Percentiles rank a stretch among this genome's conserved stretches.
Evolutionary conservation across 177 flowering plant species (phyloP).

Genomic region (Tripterygium wilfordii): DNA sequence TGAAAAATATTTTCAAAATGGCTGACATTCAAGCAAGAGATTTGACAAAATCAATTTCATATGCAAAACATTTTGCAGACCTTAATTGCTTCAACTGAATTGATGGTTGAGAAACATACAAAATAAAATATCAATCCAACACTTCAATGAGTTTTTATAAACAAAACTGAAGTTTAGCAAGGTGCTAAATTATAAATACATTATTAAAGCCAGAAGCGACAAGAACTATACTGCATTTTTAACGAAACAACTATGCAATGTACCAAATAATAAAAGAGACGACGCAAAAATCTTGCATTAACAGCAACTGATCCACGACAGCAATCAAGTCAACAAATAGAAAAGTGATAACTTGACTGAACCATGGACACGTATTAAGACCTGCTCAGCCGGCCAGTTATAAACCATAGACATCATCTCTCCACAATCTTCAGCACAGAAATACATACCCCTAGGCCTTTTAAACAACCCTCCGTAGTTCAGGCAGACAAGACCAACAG

Average conservation of each 20-base stretch:
- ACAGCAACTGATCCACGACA: neutral
- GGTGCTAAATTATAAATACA: no score
- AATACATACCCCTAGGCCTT: conserved; percentile 98
- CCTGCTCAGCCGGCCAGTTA: conserved; percentile 99
- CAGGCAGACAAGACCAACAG: conserved; percentile 96
- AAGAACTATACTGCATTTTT: no score
- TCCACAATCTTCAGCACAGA: conserved; percentile 94
- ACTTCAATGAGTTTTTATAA: no score
- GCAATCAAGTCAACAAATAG: neutral
- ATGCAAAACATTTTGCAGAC: no score
- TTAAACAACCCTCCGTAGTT: conserved; percentile 90
- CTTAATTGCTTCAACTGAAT: no score
- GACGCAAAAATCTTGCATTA: neutral
- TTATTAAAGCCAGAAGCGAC: no score
- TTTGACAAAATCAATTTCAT: no score
- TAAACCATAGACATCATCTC: conserved; percentile 99
- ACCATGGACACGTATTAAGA: conserved; percentile 11
- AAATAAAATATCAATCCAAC: no score
- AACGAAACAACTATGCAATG: conserved; percentile 37
- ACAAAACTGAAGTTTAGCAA: no score
- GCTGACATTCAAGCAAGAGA: no score
- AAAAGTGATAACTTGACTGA: neutral
- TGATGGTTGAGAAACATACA: no score
- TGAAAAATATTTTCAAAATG: no score
- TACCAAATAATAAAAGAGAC: neutral